Base-by-base conservation (phyloP, 2,329 filamentous ascomycete genomes). In the Phaeophleospora eucalypticola region DNA sequence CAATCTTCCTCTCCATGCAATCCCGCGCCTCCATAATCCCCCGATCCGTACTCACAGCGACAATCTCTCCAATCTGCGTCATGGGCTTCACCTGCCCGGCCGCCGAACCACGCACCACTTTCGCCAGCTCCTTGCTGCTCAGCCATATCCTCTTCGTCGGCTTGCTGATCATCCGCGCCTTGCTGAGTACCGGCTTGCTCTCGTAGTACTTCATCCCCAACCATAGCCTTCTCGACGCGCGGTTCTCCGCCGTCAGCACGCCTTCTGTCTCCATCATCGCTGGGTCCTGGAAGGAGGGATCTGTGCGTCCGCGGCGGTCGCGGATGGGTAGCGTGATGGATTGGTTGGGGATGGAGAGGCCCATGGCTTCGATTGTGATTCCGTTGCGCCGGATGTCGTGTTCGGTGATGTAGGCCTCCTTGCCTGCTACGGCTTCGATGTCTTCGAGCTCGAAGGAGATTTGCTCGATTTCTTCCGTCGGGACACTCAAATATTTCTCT, bases 161-260 rank as follows among this genome's bases (percentile, higher is more conserved):
- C 68, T 84, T 91, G 62, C 80, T 85, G 50, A 95, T 74, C 63
- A 85, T 67, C 40, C 69, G 67, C 61, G 91, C 77, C 54, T 80
- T 77, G 52, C 74, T 75, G 57, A 96, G 71, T 17, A 95, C 89
- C 4, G 90, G 88, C 67, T 83, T 76, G 63, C 86, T 86, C 58
- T 89, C 82, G 80, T 81, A 87, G 78, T 95, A 95, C 73, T 95
- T 95, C 61, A 95, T 73, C 1, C 89, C 89, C 10, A 96, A 70
- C 90, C 90, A 96, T 56, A 96, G 72, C 50, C 90, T 78, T 64
- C 87, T 78, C 33, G 74, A 77, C 3, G 89, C 79, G 32, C 89
- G 80, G 69, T 94, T 95, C 18, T 58, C 57, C 45, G 61, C 61
- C 40, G 65, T 68, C 34, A 68, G 57, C 7, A 61, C 46, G 18